Evolutionary conservation across 352 stramenopile genomes (phyloP).

Genomic region (Globisporangium rhizosaccharum): DNA sequence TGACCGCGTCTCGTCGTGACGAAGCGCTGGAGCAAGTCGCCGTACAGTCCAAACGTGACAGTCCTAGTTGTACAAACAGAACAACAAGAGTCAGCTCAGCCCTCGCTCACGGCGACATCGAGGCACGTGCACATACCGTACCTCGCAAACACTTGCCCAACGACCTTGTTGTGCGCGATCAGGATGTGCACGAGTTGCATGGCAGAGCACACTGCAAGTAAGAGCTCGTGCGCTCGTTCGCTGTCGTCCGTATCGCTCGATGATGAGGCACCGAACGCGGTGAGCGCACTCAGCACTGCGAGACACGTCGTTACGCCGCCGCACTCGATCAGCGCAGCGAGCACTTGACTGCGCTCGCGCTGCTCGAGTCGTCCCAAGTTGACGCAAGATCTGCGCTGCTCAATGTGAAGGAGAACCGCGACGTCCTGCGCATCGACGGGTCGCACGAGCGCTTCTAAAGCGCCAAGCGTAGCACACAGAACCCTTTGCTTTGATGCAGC

Average conservation of each 20-base stretch:
- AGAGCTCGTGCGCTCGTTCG: not conserved
- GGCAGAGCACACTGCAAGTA: not conserved
- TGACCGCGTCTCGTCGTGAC: not conserved
- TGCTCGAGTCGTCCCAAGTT: constrained; percentile 5
- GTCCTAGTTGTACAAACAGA: constrained; percentile 8
- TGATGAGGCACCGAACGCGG: not conserved
- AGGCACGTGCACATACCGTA: constrained; percentile 1
- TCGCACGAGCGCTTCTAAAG: constrained; percentile 22
- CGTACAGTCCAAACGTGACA: constrained; percentile 25
- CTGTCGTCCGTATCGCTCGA: not conserved
- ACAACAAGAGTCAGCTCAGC: not conserved
- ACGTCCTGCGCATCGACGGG: not conserved
- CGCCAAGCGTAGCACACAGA: constrained; percentile 18
- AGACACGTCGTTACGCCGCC: constrained; percentile 34
- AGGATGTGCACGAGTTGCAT: constrained; percentile 12
- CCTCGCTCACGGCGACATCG: not conserved
- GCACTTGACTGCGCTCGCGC: constrained; percentile 22
- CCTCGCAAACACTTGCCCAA: constrained; percentile 8
- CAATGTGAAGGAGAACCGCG: not conserved
- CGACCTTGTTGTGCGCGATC: constrained; percentile 2
- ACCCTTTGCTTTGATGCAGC: constrained; percentile 17
- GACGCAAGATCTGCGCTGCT: not conserved
- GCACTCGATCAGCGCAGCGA: constrained; percentile 35
- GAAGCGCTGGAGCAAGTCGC: constrained; percentile 19
- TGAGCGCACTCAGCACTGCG: constrained; percentile 31